Base-by-base conservation (phyloP, 1,284 basidiomycete genomes). In the Cutaneotrichosporon daszewskae region DNA sequence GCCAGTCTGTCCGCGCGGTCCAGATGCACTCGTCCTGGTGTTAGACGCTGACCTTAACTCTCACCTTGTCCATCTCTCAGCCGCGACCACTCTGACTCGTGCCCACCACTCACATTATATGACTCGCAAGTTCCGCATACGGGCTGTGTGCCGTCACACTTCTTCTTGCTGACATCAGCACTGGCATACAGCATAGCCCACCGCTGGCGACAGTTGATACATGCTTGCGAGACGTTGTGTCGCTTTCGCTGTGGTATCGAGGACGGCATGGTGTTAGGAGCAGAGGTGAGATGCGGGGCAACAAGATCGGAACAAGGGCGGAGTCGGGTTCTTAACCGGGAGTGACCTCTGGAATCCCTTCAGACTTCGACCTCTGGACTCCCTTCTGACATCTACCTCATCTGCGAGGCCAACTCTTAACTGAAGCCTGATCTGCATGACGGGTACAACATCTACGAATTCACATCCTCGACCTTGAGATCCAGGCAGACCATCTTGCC, bases 401-500 rank as follows among this genome's bases (percentile, higher is more conserved):
- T n/a, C n/a, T n/a, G n/a, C n/a, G n/a, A n/a, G n/a, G n/a, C n/a
- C n/a, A n/a, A n/a, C n/a, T n/a, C n/a, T n/a, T n/a, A n/a, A n/a
- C n/a, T n/a, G n/a, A n/a, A n/a, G n/a, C n/a, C n/a, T n/a, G n/a
- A n/a, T n/a, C n/a, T n/a, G n/a, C n/a, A n/a, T n/a, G n/a, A n/a
- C n/a, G n/a, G n/a, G n/a, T 34, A 14, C 19, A 8, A 22, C 16
- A 16, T 11, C 17, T 32, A 17, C n/a, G 2, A 29, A 3, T 14
- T n/a, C 32, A 59, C 40, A 28, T 57, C 53, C 32, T 47, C 43
- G 12, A 51, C 37, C 26, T 36, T 44, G 8, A 53, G 24, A 43
- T 66, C 64, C 4, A 61, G 48, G 5, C 54, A 48, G 11, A 64
- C 29, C 63, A 66, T 67, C 33, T 59, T 55, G 1, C 65, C 65